Base-by-base conservation (phyloP, 1,139 yeast genomes). In the Sugiyamaella novakii region DNA sequence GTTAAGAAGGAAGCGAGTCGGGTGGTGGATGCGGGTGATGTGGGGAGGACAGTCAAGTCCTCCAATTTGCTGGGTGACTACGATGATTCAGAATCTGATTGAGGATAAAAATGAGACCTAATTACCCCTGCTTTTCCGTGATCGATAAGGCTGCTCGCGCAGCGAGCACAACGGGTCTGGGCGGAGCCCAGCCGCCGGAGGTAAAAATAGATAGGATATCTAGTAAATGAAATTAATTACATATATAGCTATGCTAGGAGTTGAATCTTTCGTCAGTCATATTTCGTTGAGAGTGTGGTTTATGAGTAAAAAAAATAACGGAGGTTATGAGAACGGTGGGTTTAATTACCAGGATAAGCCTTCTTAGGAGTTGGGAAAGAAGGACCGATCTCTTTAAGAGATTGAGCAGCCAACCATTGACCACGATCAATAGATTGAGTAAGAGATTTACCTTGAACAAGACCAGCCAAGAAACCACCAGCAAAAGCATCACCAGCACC, bases 401-500 rank as follows among this genome's bases (percentile, higher is more conserved):
- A 87, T 61, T 87, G 73, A 57, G 88, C 78, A 54, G 98, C 99
- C 59, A 95, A 83, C 98, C 98, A 91, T 74, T 91, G 98, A 59
- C 98, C 99, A 71, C 84, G 80, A 62, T 85, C 88, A 57, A 92
- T 77, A 53, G 86, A 74, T 46, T 79, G 74, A 31, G 59, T 69
- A 52, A 89, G 67, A 28, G 78, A 60, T 71, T 85, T 81, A 59
- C 84, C 89, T 71, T 84, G 75, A 50, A 87, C 95, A 59, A 91
- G 74, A 54, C 91, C 94, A 54, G 96, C 96, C 60, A 91, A 73
- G 71, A 92, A 92, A 51, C 98, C 99, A 66, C 96, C 95, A 53
- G 98, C 98, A 67, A 92, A 92, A 19, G 98, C 98, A 68, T 92
- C 99, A 70, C 98, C 99, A 41, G 98, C 98, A 76, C 98, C 98